Base-by-base conservation (phyloP, 768 basidiomycete genomes). In the Gyrodon lividus region DNA sequence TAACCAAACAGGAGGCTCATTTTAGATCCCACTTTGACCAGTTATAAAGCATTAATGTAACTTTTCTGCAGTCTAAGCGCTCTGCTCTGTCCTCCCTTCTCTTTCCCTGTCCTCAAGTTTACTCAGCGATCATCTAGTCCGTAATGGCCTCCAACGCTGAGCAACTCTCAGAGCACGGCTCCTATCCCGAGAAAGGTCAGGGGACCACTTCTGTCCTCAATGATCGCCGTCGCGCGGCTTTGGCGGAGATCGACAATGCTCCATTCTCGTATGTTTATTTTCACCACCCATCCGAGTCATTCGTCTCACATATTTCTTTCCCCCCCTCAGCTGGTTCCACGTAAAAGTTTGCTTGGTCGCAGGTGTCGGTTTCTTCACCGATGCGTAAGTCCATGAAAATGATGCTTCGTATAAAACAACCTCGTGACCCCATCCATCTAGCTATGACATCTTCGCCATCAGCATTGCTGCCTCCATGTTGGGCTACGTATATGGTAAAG, bases 311-410 rank as follows among this genome's bases (percentile, higher is more conserved):
- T 10, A n/a, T 43, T 34, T 17, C 12, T 42, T 41, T 16, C 51
- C 35, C 52, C 26, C 51, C 39, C 34, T 2, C 50, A 88, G 87
- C 6, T 89, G 86, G 84, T 93, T 92, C 74, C 92, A 94, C 61
- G 83, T 86, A 50, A 92, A 91, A 68, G 78, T 85, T 54, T 82
- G 81, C 59, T 57, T 82, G 50, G 80, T 80, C 10, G 74, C 89
- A 2, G 90, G 92, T 59, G 87, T 87, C 9, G 92, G 92, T 23
- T 94, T 95, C 78, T 95, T 93, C 76, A 92, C 92, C 43, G 92
- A 90, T 72, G 83, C 86, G 80, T 84, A 58, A 59, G 79, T 69
- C 1, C 7, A 40, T n/a, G 20, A 49, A 42, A n/a, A n/a, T 10
- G 4, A 14, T 23, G n/a, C 20, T 16, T 34, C 17, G 0, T 26